A percentile compares a stretch with the other conserved stretches of the same genome.
Evolutionary conservation across 2,329 filamentous ascomycete genomes (phyloP).

Genomic region (Triangularia verruculosa): DNA sequence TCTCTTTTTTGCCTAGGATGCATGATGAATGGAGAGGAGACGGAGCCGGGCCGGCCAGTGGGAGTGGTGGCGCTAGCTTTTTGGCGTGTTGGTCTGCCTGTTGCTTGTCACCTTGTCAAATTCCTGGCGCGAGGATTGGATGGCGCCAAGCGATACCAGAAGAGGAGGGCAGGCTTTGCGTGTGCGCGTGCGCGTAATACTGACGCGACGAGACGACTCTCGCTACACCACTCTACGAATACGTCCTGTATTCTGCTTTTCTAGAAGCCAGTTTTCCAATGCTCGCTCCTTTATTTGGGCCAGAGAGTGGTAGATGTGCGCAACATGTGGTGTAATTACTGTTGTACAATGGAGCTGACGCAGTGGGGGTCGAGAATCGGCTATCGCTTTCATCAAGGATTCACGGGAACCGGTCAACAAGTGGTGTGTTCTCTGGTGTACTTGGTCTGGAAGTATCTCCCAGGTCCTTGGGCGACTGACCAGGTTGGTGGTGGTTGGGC

Average conservation of each 20-base stretch:
- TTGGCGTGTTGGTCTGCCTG: neutral
- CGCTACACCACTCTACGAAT: too few species aligned
- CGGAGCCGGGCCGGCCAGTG: neutral
- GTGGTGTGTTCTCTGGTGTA: neutral
- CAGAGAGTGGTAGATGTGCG: neutral
- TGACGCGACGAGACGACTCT: neutral
- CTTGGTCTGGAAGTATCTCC: slow-evolving; percentile 8
- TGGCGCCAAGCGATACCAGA: slow-evolving; percentile 7
- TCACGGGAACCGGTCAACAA: neutral
- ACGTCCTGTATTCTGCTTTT: neutral
- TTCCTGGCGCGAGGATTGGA: slow-evolving; percentile 1
- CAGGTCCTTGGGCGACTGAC: slow-evolving; percentile 1
- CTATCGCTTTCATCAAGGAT: neutral
- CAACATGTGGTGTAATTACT: neutral
- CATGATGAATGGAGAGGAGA: neutral
- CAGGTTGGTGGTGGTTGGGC: neutral
- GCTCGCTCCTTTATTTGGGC: neutral
- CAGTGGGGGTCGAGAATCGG: neutral
- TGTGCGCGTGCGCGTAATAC: neutral
- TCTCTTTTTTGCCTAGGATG: neutral
- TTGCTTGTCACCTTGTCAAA: neutral
- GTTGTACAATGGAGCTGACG: neutral
- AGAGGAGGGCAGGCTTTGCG: neutral
- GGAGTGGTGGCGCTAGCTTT: neutral
- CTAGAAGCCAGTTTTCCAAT: neutral